A percentile compares a stretch with the other conserved stretches of the same genome.
Evolutionary conservation across 768 basidiomycete species (phyloP).

Genomic region (Lactifluus volemus): DNA sequence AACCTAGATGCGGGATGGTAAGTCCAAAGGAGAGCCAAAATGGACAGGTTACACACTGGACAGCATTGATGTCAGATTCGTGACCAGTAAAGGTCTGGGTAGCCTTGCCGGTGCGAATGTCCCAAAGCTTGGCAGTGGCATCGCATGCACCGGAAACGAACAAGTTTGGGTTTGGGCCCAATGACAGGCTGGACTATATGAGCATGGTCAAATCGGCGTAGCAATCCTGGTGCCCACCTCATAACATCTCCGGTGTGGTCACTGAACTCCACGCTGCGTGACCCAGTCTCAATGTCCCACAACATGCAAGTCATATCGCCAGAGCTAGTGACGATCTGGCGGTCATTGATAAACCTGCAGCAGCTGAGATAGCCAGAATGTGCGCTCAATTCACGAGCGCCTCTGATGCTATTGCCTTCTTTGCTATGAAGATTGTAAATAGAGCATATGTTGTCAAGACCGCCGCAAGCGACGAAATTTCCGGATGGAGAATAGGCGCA

Average conservation of each 20-base stretch:
- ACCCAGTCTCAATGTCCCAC: slow-evolving; percentile 98
- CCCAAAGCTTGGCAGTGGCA: slow-evolving; percentile 98
- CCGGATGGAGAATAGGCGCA: slow-evolving; percentile 97
- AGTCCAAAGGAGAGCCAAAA: background rate
- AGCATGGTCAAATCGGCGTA: slow-evolving; percentile 1
- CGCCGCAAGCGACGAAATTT: slow-evolving; percentile 96
- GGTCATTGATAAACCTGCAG: slow-evolving; percentile 97
- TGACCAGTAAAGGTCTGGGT: slow-evolving; percentile 98
- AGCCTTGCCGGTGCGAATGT: slow-evolving; percentile 94
- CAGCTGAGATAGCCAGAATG: slow-evolving; percentile 98
- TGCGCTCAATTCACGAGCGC: slow-evolving; percentile 90
- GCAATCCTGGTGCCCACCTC: slow-evolving; percentile 53
- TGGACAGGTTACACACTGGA: slow-evolving; percentile 58
- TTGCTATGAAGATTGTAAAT: slow-evolving; percentile 92
- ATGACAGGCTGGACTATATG: slow-evolving; percentile 59
- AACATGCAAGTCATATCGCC: slow-evolving; percentile 99
- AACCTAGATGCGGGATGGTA: slow-evolving; percentile 48
- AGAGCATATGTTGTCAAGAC: slow-evolving; percentile 98
- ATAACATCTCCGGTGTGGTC: slow-evolving; percentile 99
- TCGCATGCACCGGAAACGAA: slow-evolving; percentile 99
- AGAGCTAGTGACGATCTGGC: slow-evolving; percentile 95
- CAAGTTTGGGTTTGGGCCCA: slow-evolving; percentile 87
- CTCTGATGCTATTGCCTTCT: slow-evolving; percentile 68
- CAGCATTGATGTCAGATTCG: slow-evolving; percentile 98
- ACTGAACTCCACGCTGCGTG: slow-evolving; percentile 96